Evolutionary conservation across 345 rosid genomes (phyloP).

Genomic region (Dipteronia dyeriana): DNA sequence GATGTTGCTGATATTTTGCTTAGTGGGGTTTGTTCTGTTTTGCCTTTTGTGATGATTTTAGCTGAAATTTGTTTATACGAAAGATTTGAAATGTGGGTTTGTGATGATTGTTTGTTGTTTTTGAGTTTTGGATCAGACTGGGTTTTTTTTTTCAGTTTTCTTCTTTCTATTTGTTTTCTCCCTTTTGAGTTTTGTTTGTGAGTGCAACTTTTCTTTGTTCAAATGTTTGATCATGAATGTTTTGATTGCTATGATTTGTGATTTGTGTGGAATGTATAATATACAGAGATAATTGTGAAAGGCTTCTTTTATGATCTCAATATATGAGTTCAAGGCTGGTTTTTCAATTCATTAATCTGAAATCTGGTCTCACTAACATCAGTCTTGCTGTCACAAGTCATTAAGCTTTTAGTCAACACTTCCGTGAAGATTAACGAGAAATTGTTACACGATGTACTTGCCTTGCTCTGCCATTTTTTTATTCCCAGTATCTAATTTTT

Average conservation of each 20-base stretch:
- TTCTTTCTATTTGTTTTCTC: neutral
- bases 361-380: neutral
- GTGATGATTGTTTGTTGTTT: neutral
- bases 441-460: neutral
- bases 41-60: neutral
- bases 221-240: neutral
- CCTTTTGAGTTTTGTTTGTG: neutral
- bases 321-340: neutral
- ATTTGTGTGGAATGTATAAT: neutral
- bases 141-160: neutral
- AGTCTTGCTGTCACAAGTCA: conserved; percentile 1
- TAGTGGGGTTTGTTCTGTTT: neutral
- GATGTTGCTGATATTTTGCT: neutral
- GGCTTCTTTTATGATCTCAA: neutral
- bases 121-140: neutral
- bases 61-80: neutral
- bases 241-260: neutral
- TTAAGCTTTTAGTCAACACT: neutral
- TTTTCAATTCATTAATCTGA: neutral
- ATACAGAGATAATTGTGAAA: neutral
- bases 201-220: neutral
- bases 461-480: too few species aligned
- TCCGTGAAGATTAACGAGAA: neutral
- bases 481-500: too few species aligned
- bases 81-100: conserved; percentile 27